A percentile compares a stretch with the other conserved stretches of the same genome.
phyloP scores from a whole-genome alignment of 2,329 filamentous ascomycete genomes.

The Ceratocystis colombiana region DNA sequence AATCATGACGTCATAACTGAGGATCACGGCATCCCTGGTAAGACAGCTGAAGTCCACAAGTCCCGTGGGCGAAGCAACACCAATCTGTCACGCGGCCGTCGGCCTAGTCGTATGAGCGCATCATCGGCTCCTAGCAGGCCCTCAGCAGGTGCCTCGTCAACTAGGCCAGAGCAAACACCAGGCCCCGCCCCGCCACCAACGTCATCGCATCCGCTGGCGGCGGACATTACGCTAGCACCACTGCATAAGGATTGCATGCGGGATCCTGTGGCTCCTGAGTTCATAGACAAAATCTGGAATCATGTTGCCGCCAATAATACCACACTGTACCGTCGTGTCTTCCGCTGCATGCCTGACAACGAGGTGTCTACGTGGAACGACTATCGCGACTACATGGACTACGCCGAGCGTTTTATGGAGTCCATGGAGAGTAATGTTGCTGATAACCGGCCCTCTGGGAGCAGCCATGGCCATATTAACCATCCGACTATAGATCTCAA shows the following conservation, averaged over 20 bases:
- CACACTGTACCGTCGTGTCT: conserved; percentile 83
- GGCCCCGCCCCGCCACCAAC: conserved; percentile 23
- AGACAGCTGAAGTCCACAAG: conserved; percentile 39
- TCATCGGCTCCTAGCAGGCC: conserved; percentile 21
- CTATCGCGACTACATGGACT: conserved; percentile 74
- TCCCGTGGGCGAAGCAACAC: conserved; percentile 25
- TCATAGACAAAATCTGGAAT: conserved; percentile 83
- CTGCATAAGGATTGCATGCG: conserved; percentile 89
- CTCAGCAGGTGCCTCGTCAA: conserved; percentile 27
- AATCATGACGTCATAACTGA: conserved; percentile 53
- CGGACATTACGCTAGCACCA: conserved; percentile 62
- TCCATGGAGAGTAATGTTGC: conserved; percentile 47
- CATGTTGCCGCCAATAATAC: conserved; percentile 88
- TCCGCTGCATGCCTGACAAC: conserved; percentile 93
- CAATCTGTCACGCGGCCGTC: conserved; percentile 28
- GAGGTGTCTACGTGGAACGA: conserved; percentile 89
- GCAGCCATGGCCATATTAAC: conserved; percentile 34
- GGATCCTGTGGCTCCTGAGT: conserved; percentile 71
- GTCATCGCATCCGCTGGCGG: conserved; percentile 43
- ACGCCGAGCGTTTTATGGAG: conserved; percentile 66
- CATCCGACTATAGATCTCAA: conserved; percentile 28
- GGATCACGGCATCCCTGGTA: conserved; percentile 49
- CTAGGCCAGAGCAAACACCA: background rate
- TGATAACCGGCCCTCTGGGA: conserved; percentile 35
- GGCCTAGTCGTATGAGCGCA: conserved; percentile 20